Base-by-base conservation (phyloP, 108 stramenopile genomes). In the Skeletonema tropicum region DNA sequence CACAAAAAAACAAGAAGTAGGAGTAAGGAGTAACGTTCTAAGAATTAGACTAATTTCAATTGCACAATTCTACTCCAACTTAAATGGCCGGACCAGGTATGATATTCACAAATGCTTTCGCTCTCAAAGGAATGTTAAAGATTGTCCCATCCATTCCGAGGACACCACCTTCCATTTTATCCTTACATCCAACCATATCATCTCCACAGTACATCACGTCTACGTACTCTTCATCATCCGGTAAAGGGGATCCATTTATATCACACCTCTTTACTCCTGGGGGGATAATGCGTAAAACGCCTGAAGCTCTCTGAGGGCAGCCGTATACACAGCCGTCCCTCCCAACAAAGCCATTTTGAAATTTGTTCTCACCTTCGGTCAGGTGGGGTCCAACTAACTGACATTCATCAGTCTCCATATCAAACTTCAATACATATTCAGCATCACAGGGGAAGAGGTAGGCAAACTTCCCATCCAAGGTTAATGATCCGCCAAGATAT, bases 121-220 rank as follows among this genome's bases (percentile, higher is more conserved):
- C 86, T 31, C 86, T 62, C 38, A 89, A 57, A 32, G 90, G 90
- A 12, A 91, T 89, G 49, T 86, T 86, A 60, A 87, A 91, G 13
- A 91, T 88, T 19, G 69, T 60, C 15, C 90, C 90, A 70, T 91
- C 88, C 19, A 60, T 39, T 13, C 84, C 86, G n/a, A 91, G 46
- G 29, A 91, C 88, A 38, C 90, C 90, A 12, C 90, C 87, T 84
- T 91, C 88, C 76, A 86, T 88, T 52, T 88, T 88, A 57, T 91
- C 89, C 48, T 90, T 90, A 31, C 82, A 80, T 7, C 66, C 49
- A 12, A 86, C 76, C 85, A 88, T 86, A 19, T 86, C 75, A 57
- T 86, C 89, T 5, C 86, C 86, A 46, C 83, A 88, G 57, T 79
- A 80, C 41, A 90, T 74, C 11, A 90, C 69, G 63, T 88, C 89